Conservation (phyloP, 352 stramenopile species). For the Pythium rishiriense region DNA sequence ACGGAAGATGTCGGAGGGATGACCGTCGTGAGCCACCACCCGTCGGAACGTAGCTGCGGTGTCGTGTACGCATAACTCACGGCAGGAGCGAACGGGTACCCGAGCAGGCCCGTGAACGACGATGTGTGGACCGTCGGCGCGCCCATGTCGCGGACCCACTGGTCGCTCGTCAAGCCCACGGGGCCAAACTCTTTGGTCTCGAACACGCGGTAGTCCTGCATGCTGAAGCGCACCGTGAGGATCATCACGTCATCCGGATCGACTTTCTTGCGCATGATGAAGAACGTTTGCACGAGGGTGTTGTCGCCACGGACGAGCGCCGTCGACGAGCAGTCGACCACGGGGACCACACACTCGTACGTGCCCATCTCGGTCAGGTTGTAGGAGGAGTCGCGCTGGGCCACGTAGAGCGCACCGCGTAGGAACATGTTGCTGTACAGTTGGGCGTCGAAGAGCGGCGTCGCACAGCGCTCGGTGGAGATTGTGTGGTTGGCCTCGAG, state of each 20-base stretch:
- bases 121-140: background rate
- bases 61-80: background rate
- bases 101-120: background rate
- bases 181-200: slow-evolving; percentile 9
- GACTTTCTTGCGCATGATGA: slow-evolving; percentile 17
- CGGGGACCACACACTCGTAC: slow-evolving; percentile 18
- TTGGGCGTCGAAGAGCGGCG: background rate
- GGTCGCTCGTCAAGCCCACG: background rate
- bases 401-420: slow-evolving; percentile 5
- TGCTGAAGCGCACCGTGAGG: slow-evolving; percentile 11
- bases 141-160: slow-evolving; percentile 4
- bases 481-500: background rate
- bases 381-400: slow-evolving; percentile 14
- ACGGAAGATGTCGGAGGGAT: background rate
- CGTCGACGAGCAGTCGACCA: slow-evolving; percentile 44
- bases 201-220: slow-evolving; percentile 16
- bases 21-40: slow-evolving; percentile 4
- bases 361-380: slow-evolving; percentile 20
- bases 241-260: slow-evolving; percentile 6
- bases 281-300: slow-evolving; percentile 11
- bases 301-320: slow-evolving; percentile 17
- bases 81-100: slow-evolving; percentile 14
- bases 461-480: slow-evolving; percentile 15
- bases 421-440: slow-evolving; percentile 24
- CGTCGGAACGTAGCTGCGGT: background rate